Percentiles rank a stretch among this genome's conserved stretches.
Conservation (phyloP, 176 grass and related monocot species). For the Areca catechu region DNA sequence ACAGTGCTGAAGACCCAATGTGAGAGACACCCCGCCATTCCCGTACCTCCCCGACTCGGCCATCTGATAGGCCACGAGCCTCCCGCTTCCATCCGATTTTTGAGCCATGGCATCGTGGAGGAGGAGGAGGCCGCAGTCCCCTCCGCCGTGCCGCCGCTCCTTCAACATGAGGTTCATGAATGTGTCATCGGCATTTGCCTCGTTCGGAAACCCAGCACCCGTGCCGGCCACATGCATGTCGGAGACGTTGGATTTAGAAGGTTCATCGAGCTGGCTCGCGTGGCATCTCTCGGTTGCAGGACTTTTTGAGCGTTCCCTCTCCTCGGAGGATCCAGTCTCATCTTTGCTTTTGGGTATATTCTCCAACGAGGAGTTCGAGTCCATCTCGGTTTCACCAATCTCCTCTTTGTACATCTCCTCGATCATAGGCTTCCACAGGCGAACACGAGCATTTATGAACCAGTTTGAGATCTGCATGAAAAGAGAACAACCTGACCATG, state of each 20-base stretch:
- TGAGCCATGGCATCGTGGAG: constrained; percentile 37
- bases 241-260: constrained; percentile 28
- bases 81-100: constrained; percentile 23
- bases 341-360: constrained; percentile 45
- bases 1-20: constrained; percentile 66
- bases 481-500: background rate
- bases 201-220: constrained; percentile 39
- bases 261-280: constrained; percentile 43
- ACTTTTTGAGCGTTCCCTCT: constrained; percentile 53
- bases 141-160: constrained; percentile 40
- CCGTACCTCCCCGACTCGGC: constrained; percentile 46
- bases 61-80: constrained; percentile 60
- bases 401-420: constrained; percentile 99
- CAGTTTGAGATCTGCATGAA: constrained; percentile 84
- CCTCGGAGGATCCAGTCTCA: constrained; percentile 47
- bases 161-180: constrained; percentile 92
- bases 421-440: constrained; percentile 99
- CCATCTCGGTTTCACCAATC: constrained; percentile 59
- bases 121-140: constrained; percentile 42
- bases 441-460: constrained; percentile 99
- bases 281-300: constrained; percentile 33
- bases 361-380: constrained; percentile 83
- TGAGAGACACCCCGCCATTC: constrained; percentile 57
- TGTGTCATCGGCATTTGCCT: constrained; percentile 43
- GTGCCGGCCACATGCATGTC: constrained; percentile 26